Base-by-base conservation (phyloP, 2,329 filamentous ascomycete species). In the Cephalotrichum gorgonifer region DNA sequence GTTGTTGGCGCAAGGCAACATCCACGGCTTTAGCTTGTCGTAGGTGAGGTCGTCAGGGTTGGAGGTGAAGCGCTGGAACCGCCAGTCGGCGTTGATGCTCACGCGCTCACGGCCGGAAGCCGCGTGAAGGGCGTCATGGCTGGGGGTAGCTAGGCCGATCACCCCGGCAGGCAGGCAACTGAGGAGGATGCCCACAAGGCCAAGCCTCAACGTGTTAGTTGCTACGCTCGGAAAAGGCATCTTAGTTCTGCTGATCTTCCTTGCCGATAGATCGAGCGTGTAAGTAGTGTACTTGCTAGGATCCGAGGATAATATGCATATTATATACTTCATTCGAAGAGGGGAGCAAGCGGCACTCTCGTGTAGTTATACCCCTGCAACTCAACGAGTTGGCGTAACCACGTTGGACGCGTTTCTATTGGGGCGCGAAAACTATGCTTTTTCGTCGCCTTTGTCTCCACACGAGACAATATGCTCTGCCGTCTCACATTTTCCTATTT, bases 1-100 rank as follows among this genome's bases (percentile, higher is more conserved):
- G 41, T 66, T 57, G 53, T 71, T 71, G 7, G 59, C 67, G 2
- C 60, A 62, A 17, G 67, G 67, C 14, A 71, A 56, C 9, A 70
- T 67, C 67, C 66, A 71, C 20, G 58, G 55, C 53, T 69, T 70
- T 11, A 71, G 56, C 1, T 56, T 54, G 38, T 56, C 56, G 44
- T 60, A 61, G n/a, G 52, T 52, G 6, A 71, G 45, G 4, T 55
- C 54, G 51, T 71, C 68, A 2, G 65, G 60, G 51, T 65, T 68
- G 2, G 54, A 55, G 26, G 59, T 59, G 20, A 60, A 64, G 20
- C 65, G 65, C 30, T 55, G 55, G 51, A 70, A 70, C 6, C 58
- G 57, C 67, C 67, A 70, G 17, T 54, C 62, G 4, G 53, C 55
- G 47, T 67, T 66, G 42, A 69, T 54, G 43, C 58, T 64, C 7